Evolutionary conservation across 2,329 filamentous ascomycete genomes (phyloP).

Genomic region (Geosmithia flava): DNA sequence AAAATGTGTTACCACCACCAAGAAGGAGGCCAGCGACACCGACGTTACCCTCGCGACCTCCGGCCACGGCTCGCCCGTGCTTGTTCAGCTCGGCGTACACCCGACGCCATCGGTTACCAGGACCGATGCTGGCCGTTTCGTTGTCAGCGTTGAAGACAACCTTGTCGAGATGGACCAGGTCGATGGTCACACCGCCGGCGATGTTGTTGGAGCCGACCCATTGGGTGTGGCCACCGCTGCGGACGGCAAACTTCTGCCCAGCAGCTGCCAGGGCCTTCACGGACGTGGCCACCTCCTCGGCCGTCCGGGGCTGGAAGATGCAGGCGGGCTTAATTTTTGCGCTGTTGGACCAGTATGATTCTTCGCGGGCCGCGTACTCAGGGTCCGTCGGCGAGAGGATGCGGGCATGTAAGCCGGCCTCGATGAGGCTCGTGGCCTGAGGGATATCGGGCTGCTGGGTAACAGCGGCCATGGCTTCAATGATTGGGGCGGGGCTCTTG

Average conservation of each 20-base stretch:
- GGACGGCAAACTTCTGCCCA: conserved; percentile 1
- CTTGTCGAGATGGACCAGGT: background rate
- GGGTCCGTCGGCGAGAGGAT: background rate
- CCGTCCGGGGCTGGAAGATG: conserved; percentile 3
- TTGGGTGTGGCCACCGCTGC: conserved; percentile 4
- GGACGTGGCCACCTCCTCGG: conserved; percentile 3
- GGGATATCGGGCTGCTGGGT: background rate
- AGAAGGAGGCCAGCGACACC: conserved; percentile 16
- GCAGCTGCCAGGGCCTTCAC: conserved; percentile 1
- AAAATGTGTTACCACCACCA: conserved; percentile 12
- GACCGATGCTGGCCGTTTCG: background rate
- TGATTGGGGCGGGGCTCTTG: background rate
- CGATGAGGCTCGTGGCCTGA: background rate
- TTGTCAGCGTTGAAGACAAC: background rate
- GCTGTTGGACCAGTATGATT: conserved; percentile 4
- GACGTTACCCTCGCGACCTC: conserved; percentile 24
- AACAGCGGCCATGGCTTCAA: background rate
- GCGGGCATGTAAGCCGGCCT: background rate
- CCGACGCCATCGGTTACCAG: background rate
- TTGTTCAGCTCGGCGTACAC: conserved; percentile 8
- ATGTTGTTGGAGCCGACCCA: conserved; percentile 4
- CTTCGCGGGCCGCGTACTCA: background rate
- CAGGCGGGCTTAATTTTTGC: conserved; percentile 4
- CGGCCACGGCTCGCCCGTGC: conserved; percentile 24
- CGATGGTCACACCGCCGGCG: conserved; percentile 3